Conservation (phyloP, 495 filamentous ascomycete species). For the Daldinia childiae region DNA sequence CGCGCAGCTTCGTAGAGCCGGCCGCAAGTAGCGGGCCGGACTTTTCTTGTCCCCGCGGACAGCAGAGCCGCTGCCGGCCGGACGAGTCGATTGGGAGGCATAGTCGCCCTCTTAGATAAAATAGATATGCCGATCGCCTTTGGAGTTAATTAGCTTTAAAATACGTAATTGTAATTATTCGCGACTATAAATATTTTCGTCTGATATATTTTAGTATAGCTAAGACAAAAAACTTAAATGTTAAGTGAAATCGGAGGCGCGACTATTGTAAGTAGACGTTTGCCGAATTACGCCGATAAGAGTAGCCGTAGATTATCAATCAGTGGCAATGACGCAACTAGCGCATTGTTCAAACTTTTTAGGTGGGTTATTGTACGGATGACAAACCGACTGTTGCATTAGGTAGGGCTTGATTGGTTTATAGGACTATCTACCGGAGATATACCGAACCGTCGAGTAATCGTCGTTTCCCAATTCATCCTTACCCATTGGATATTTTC, state of each 20-base stretch:
- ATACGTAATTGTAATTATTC: not conserved
- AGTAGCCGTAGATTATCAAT: conserved; percentile 40
- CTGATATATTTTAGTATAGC: not conserved
- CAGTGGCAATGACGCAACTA: conserved; percentile 41
- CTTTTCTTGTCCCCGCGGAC: conserved; percentile 31
- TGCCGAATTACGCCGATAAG: conserved; percentile 39
- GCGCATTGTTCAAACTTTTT: not conserved
- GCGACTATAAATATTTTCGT: not conserved
- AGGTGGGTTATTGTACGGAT: not conserved
- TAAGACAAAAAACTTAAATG: not conserved
- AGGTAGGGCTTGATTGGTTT: not conserved
- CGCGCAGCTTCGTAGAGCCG: conserved; percentile 37
- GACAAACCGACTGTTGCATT: conserved; percentile 1
- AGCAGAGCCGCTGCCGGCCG: conserved; percentile 42
- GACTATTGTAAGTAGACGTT: conserved; percentile 21
- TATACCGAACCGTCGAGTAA: too few species aligned
- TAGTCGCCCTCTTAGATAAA: conserved; percentile 13
- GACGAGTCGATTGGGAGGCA: conserved; percentile 41
- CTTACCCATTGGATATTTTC: not conserved
- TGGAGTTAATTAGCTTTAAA: not conserved
- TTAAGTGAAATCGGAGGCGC: conserved; percentile 18
- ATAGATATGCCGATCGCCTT: not conserved
- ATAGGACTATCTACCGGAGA: not conserved
- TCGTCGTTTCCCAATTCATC: too few species aligned
- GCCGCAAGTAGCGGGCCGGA: conserved; percentile 31